Evolutionary conservation across 441 rosid species (phyloP).

Genomic region (Populus hybrid): DNA sequence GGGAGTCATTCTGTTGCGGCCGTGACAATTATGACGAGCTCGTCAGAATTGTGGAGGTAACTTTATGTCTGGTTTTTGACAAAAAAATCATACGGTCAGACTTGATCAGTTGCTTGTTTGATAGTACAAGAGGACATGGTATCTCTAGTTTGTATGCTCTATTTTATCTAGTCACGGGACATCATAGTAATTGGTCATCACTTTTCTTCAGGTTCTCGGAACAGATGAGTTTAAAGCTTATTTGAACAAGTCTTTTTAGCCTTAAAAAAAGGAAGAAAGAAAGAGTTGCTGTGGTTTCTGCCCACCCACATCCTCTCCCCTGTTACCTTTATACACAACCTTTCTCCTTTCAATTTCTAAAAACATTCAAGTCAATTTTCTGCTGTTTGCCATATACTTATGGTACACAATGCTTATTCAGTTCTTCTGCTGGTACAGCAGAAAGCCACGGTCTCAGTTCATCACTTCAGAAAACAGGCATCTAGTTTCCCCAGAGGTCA

Average conservation of each 20-base stretch:
- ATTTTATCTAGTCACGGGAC: too few species aligned
- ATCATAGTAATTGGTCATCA: background rate
- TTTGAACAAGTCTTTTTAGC: conserved; percentile 63
- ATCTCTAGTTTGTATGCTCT: background rate
- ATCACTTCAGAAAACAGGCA: conserved; percentile 84
- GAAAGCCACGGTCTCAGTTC: conserved; percentile 87
- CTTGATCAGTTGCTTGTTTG: background rate
- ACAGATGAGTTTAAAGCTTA: conserved; percentile 91
- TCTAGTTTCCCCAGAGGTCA: conserved; percentile 76
- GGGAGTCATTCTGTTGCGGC: conserved; percentile 94
- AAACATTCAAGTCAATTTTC: too few species aligned
- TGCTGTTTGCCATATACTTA: too few species aligned
- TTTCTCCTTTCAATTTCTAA: too few species aligned
- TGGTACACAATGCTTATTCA: too few species aligned
- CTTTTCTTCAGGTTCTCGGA: conserved; percentile 64
- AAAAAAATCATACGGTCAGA: too few species aligned
- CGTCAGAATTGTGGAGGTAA: conserved; percentile 91
- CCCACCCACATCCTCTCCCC: background rate
- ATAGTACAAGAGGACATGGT: background rate
- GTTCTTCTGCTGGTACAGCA: conserved; percentile 61
- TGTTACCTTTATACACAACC: too few species aligned
- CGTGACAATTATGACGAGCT: conserved; percentile 96
- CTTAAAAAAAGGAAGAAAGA: too few species aligned
- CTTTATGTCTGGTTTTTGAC: conserved; percentile 2
- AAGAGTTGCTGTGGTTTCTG: conserved; percentile 41